Conservation (phyloP, 148 eudicot genomes). For the Talinum fruticosum region DNA sequence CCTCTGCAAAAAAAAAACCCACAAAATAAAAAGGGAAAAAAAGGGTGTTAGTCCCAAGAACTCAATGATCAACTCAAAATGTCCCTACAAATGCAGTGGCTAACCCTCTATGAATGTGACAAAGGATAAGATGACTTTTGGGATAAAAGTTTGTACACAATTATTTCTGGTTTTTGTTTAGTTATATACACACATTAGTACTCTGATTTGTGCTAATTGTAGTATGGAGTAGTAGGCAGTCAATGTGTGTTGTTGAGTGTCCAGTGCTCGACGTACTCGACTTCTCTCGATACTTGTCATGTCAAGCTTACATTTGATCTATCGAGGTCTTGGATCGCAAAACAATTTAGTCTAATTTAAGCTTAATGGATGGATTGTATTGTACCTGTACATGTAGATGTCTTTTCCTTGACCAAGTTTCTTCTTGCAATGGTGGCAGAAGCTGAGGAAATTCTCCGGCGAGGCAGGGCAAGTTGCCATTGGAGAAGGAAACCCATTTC, state of each 20-base stretch:
- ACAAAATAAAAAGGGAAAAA: neutral
- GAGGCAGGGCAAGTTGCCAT: constrained; percentile 16
- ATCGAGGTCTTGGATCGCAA: neutral
- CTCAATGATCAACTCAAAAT: neutral
- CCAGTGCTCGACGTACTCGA: no score
- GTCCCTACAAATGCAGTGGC: constrained; percentile 2
- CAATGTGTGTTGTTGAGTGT: neutral
- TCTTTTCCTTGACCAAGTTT: constrained; percentile 63
- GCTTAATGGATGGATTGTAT: neutral
- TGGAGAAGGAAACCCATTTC: constrained; percentile 30
- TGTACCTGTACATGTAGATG: constrained; percentile 83
- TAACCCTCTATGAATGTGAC: neutral
- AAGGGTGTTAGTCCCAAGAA: neutral
- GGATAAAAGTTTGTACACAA: neutral
- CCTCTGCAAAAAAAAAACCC: constrained; percentile 47
- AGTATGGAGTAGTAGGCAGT: neutral
- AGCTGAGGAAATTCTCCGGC: constrained; percentile 50
- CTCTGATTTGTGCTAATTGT: neutral
- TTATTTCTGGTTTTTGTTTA: neutral
- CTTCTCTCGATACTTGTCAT: no score
- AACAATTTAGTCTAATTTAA: neutral
- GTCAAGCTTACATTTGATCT: no score
- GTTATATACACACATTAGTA: neutral
- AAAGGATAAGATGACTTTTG: neutral
- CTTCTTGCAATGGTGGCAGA: constrained; percentile 65